Base-by-base conservation (phyloP, 192 early-diverging fungal genomes). In the Backusella luteola region DNA sequence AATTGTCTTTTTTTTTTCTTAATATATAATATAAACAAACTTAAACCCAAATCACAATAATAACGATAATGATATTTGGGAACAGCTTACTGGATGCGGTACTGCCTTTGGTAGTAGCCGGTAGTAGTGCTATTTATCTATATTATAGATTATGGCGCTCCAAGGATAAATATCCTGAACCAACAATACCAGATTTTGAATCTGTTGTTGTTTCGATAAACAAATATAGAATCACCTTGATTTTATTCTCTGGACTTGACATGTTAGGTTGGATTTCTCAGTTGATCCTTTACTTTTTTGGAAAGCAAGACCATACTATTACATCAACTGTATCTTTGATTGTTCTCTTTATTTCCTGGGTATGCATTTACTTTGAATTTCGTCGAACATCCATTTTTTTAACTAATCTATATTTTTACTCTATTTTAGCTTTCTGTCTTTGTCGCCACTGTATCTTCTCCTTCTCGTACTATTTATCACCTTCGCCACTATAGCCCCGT, bases 191-290 rank as follows among this genome's bases (percentile, higher is more conserved):
- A 17, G 68, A 41, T 4, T 23, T 41, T 69, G 68, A 69, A 36
- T 69, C 68, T 39, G 9, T 39, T n/a, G 9, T 39, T 29, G 36
- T 69, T 35, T 38, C 68, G 3, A 41, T 69, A 36, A 69, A 26
- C 21, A 69, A 69, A 23, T 39, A 21, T 4, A n/a, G 68, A 69
- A 4, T 21, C 11, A 29, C 21, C 34, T 38, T 69, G 19, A 23
- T 69, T 17, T 8, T 69, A 39, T 38, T 69, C 38, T 39, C 68
- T 39, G 34, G 35, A 23, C 23, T 69, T 69, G 68, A 69, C 4
- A 21, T 23, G 38, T 4, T 69, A 6, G 68, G 68, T 12, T 69
- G 68, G 68, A 21, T 69, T 39, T 69, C 11, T 69, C 68, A 69
- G 21, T 69, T 69, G 15, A 69, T 69, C 3, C 36, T 23, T 23